phyloP scores from a whole-genome alignment of 495 filamentous ascomycete genomes.

The Daldinia caldariorum region DNA sequence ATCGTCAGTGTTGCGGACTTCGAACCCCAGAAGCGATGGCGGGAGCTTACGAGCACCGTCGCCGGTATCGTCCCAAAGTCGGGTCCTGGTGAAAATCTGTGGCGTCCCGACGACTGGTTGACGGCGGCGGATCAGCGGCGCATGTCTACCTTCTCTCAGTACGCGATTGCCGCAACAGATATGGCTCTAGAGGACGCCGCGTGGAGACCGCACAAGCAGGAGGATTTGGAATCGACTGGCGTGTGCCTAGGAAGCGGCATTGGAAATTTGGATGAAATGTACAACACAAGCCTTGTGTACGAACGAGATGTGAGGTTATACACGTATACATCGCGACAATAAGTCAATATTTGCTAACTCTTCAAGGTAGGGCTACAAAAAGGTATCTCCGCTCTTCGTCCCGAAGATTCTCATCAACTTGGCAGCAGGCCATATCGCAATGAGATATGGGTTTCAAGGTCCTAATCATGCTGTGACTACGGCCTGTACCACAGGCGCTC shows the following conservation, averaged over 20 bases:
- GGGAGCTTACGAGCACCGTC: constrained; percentile 79
- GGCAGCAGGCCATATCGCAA: constrained; percentile 92
- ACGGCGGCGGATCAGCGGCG: constrained; percentile 74
- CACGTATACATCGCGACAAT: not conserved
- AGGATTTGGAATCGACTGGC: constrained; percentile 78
- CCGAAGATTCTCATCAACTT: constrained; percentile 93
- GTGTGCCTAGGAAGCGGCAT: constrained; percentile 97
- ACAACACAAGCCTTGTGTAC: constrained; percentile 80
- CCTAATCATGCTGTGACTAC: constrained; percentile 93
- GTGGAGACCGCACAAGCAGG: constrained; percentile 72
- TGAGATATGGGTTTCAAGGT: constrained; percentile 89
- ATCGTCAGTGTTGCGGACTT: constrained; percentile 73
- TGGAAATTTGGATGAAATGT: constrained; percentile 90
- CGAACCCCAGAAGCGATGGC: constrained; percentile 63
- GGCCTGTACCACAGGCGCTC: constrained; percentile 93
- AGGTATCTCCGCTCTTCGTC: constrained; percentile 91
- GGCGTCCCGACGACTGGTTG: constrained; percentile 85
- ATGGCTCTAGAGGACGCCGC: constrained; percentile 87
- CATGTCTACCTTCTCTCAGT: constrained; percentile 93
- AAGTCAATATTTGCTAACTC: constrained; percentile 15
- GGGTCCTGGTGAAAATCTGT: constrained; percentile 50
- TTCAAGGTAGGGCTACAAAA: constrained; percentile 77
- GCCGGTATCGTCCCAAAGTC: constrained; percentile 78
- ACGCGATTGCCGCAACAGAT: constrained; percentile 84
- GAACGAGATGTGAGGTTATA: constrained; percentile 69